Base-by-base conservation (phyloP, 1,139 yeast genomes). In the Blastobotrys aristatus region DNA sequence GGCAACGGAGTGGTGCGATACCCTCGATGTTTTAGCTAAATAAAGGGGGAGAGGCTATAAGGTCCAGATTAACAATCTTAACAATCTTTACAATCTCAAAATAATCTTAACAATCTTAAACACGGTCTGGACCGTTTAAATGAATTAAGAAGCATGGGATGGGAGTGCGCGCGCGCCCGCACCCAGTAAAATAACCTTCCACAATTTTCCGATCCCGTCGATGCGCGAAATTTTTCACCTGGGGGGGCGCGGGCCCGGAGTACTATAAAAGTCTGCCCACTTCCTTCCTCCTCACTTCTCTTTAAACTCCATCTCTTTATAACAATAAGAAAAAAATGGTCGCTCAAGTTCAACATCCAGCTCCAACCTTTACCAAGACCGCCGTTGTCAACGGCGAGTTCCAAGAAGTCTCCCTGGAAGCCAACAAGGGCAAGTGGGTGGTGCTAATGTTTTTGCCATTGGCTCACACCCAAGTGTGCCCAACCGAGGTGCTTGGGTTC, bases 401-500 rank as follows among this genome's bases (percentile, higher is more conserved):
- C 69, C 97, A 90, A 76, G 96, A 90, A 68, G 79, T 92, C 63
- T 78, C 96, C 53, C 82, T 92, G 63, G 97, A 89, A 65, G 86
- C 87, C 74, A 90, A 84, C 85, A 83, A 84, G 75, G 97, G 97
- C 68, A 87, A 92, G 75, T 92, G 97, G 96, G 96, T 92, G 57
- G 75, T 92, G 59, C 79, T 92, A 66, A 97, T 95, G 58, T 92
- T 92, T 77, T 84, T 92, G 71, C 98, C 98, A 73, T 78, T 90
- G 79, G 97, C 97, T 50, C 46, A 43, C 89, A 92, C 98, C 57
- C 92, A 92, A 64, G 97, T 92, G 58, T 92, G 98, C 75, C 98
- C 97, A 70, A 92, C 97, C 59, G 97, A 90, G 78, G 89, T 90
- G 76, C 83, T 92, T 73, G 97, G 97, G 63, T 92, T 88, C 84